Percentiles rank a stretch among this genome's conserved stretches.
Conservation (phyloP, 805 yeast species). For the Zygosaccharomyces siamensis region DNA sequence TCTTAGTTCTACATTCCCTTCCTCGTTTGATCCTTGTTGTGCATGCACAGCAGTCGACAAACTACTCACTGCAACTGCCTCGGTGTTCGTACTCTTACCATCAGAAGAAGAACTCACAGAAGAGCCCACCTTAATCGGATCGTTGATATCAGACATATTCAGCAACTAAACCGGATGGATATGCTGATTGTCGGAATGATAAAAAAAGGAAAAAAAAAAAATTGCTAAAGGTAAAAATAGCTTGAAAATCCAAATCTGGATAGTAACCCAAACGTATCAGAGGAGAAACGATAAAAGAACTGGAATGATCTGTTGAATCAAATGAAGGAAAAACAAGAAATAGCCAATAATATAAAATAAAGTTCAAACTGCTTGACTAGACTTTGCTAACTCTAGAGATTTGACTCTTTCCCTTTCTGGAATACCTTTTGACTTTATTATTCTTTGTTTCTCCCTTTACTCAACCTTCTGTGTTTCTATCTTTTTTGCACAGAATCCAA, state of each 20-base stretch:
- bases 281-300: neutral
- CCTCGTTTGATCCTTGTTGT: neutral
- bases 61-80: neutral
- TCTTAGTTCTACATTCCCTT: neutral
- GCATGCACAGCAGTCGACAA: too few relatives aligned
- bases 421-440: neutral
- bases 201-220: neutral
- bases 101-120: neutral
- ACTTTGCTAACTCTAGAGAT: neutral
- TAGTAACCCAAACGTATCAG: neutral
- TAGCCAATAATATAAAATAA: neutral
- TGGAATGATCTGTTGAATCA: neutral
- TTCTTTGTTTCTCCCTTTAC: neutral
- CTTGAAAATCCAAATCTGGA: neutral
- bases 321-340: neutral
- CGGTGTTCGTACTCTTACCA: neutral
- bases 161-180: neutral
- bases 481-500: neutral
- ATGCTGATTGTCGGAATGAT: neutral
- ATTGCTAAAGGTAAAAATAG: neutral
- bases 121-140: neutral
- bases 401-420: neutral
- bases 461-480: neutral
- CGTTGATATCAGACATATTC: neutral
- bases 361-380: neutral